These are phyloP conservation scores for Trichoderma virens DNA, from an alignment of 495 filamentous ascomycete species.

Conservation along the genomic window DNA sequence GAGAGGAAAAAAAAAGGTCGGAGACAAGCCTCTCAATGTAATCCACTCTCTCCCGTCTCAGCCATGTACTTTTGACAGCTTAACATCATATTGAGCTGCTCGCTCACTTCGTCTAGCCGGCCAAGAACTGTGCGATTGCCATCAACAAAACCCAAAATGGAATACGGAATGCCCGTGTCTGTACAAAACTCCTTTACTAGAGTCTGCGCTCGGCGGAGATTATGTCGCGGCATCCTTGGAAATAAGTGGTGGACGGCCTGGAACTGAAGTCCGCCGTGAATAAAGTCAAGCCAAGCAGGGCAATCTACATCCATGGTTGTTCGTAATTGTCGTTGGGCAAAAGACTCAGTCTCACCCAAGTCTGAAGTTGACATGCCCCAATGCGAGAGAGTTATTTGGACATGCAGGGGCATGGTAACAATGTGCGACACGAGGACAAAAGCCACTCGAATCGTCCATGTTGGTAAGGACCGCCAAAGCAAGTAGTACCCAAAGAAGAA, in stretches of 20 bases:
- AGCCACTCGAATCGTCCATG: constrained; percentile 33
- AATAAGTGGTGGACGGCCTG: constrained; percentile 44
- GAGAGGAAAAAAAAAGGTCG: background rate
- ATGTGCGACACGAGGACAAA: constrained; percentile 42
- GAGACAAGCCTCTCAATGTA: constrained; percentile 17
- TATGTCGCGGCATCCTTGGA: constrained; percentile 39
- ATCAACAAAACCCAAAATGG: constrained; percentile 34
- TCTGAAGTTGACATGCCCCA: constrained; percentile 43
- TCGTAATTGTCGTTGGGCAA: constrained; percentile 40
- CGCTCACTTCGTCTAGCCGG: constrained; percentile 30
- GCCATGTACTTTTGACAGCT: constrained; percentile 39
- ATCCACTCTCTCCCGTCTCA: constrained; percentile 30
- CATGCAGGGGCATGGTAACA: constrained; percentile 41
- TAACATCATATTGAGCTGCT: constrained; percentile 32
- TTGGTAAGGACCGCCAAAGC: constrained; percentile 33
- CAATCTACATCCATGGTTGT: constrained; percentile 46
- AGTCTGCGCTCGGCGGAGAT: constrained; percentile 32
- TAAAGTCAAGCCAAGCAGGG: constrained; percentile 39
- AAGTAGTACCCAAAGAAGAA: constrained; percentile 39
- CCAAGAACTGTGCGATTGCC: constrained; percentile 34
- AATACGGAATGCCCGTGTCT: constrained; percentile 36
- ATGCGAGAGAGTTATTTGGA: constrained; percentile 47
- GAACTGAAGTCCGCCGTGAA: constrained; percentile 44
- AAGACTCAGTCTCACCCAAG: constrained; percentile 38
- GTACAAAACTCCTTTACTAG: constrained; percentile 37